Evolutionary conservation across 345 rosid species (phyloP), one percentile per base, ranked within the genome.

Genomic region (Erucastrum elatum): DNA sequence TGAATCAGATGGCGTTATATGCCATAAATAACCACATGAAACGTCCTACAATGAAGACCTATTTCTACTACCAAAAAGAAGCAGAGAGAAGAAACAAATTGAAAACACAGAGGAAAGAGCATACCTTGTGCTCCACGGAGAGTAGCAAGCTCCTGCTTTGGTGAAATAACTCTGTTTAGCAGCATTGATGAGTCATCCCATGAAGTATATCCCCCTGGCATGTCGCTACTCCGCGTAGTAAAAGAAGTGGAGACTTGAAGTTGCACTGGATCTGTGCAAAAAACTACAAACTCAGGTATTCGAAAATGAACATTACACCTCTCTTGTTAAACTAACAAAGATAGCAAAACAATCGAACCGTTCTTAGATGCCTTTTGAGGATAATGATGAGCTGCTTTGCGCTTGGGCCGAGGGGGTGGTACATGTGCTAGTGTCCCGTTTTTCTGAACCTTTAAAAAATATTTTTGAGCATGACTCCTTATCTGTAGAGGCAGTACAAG

Each of bases 391-490:
- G 94, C 67, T 68, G 98, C 98, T 89, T 94, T 94, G 84, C 96
- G 94, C 81, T 94, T 94, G 26, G 98, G 98, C 9, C 98, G 90
- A 72, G 98, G 98, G 17, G 98, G 97, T 46, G 98, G 98, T 12
- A 92, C 98, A 75, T 94, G 98, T 4, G 97, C 98, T 56, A 83
- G 62, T 27, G 98, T 83, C 62, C 98, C 98, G 17, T 90, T 92
- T 85, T 92, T 94, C 77, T 94, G 98, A 77, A 92, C 97, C 87
- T 94, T 94, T 85, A 94, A 64, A 84, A 94, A 94, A 82, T 92
- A 94, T 81, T 94, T 94, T 84, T 94, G 98, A 16, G 98, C 98
- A 84, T 94, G 98, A 81, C 98, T 94, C 77, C 98, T 84, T 62
- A 94, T 94, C 98, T 94, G 84, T 66, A 84, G 1, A 69, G 5